phyloP scores from a whole-genome alignment of 1,284 basidiomycete species.

The Apiotrichum gracile region DNA sequence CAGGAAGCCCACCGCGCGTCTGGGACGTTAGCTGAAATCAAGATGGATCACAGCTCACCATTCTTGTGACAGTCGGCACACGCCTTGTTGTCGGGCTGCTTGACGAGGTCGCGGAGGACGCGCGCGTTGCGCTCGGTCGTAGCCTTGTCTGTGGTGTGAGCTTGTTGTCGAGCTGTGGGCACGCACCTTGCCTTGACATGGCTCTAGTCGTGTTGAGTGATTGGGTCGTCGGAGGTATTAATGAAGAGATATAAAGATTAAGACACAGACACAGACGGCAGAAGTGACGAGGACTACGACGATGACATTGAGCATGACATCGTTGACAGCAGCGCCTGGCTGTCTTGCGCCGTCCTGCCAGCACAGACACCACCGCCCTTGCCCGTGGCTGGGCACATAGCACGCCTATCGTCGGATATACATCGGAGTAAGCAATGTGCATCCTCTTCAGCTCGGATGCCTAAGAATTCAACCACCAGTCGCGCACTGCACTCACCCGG shows the following conservation, averaged over 20 bases:
- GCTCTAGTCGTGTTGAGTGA: background rate
- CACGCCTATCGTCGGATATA: background rate
- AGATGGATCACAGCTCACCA: conserved; percentile 51
- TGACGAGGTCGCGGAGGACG: conserved; percentile 75
- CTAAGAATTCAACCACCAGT: too few species aligned
- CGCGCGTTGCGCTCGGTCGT: conserved; percentile 71
- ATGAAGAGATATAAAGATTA: too few species aligned
- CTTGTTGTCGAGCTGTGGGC: background rate
- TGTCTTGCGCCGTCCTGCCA: too few species aligned
- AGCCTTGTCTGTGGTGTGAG: conserved; percentile 58
- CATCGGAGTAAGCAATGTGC: background rate
- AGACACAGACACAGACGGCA: too few species aligned
- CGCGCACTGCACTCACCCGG: too few species aligned
- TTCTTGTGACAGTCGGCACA: conserved; percentile 93
- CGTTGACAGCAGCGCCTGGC: too few species aligned
- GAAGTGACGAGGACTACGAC: background rate
- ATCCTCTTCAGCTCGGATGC: too few species aligned
- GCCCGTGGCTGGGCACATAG: too few species aligned
- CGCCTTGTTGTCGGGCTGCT: conserved; percentile 82
- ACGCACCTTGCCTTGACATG: conserved; percentile 38
- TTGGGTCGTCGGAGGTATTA: background rate
- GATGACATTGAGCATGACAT: background rate
- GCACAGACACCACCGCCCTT: too few species aligned
- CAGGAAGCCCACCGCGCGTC: conserved; percentile 98
- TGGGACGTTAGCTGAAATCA: conserved; percentile 35